phyloP scores from a whole-genome alignment of 352 stramenopile species.

The Phytophthora europaea region DNA sequence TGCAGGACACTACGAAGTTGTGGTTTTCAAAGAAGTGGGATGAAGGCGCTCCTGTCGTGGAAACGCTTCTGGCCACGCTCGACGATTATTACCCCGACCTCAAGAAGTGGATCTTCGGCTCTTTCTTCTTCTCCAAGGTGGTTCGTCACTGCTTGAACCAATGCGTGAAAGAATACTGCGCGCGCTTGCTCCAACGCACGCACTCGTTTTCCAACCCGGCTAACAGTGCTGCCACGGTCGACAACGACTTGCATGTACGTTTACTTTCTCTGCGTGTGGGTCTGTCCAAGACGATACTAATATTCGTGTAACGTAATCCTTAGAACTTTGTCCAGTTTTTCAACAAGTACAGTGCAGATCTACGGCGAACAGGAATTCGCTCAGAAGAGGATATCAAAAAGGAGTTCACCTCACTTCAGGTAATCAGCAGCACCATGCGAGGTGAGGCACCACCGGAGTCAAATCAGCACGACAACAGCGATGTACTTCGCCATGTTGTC shows the following conservation, averaged over 20 bases:
- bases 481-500: constrained; percentile 59
- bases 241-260: constrained; percentile 70
- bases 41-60: constrained; percentile 76
- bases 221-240: constrained; percentile 51
- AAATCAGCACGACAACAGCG: constrained; percentile 37
- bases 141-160: constrained; percentile 78
- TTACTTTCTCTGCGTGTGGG: not conserved
- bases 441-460: constrained; percentile 37
- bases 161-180: constrained; percentile 73
- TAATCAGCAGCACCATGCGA: constrained; percentile 59
- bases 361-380: constrained; percentile 78
- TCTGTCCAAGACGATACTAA: not conserved
- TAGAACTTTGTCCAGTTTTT: constrained; percentile 82
- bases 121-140: constrained; percentile 89
- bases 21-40: constrained; percentile 91
- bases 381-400: constrained; percentile 74
- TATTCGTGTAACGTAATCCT: not conserved
- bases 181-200: constrained; percentile 66
- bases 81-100: constrained; percentile 85
- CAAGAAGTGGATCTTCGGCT: constrained; percentile 78
- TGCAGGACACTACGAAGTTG: constrained; percentile 70
- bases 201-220: constrained; percentile 62
- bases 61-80: constrained; percentile 78
- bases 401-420: constrained; percentile 64
- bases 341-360: constrained; percentile 68